Evolutionary conservation across 148 eudicot genomes (phyloP).

Genomic region (Chenopodium quinoa): DNA sequence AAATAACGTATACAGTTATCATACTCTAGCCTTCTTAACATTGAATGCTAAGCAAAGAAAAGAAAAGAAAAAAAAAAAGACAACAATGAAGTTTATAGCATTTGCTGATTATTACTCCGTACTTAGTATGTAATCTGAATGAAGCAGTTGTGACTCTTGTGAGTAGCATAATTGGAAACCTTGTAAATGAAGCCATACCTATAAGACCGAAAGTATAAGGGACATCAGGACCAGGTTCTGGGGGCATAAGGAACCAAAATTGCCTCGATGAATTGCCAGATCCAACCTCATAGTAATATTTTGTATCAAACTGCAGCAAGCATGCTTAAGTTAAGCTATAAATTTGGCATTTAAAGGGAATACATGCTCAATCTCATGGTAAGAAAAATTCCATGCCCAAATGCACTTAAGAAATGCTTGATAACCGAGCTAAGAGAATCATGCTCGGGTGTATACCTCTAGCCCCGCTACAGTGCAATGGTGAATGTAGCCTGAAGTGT

Average conservation of each 20-base stretch:
- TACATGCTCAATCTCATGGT: not conserved
- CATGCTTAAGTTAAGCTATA: not conserved
- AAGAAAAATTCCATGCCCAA: not conserved
- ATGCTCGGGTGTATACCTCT: constrained; percentile 41
- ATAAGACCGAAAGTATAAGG: constrained; percentile 88
- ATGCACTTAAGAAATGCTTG: not conserved
- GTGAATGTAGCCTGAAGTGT: constrained; percentile 77
- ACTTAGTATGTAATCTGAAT: not conserved
- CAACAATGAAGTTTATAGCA: no score
- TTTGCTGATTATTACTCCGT: no score
- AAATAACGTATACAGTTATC: not conserved
- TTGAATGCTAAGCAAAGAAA: not conserved
- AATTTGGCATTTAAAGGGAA: not conserved
- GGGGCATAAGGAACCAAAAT: constrained; percentile 83
- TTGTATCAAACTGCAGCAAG: constrained; percentile 56
- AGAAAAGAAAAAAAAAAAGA: no score
- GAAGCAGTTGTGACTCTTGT: not conserved
- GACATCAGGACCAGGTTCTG: constrained; percentile 68
- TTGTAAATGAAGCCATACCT: constrained; percentile 42
- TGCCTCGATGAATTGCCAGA: constrained; percentile 45
- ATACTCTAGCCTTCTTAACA: not conserved
- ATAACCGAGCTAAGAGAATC: not conserved
- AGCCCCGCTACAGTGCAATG: constrained; percentile 66
- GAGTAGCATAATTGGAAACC: not conserved
- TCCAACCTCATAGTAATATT: constrained; percentile 73